Evolutionary conservation across 768 basidiomycete genomes (phyloP).

Genomic region (Dendrothele bispora): DNA sequence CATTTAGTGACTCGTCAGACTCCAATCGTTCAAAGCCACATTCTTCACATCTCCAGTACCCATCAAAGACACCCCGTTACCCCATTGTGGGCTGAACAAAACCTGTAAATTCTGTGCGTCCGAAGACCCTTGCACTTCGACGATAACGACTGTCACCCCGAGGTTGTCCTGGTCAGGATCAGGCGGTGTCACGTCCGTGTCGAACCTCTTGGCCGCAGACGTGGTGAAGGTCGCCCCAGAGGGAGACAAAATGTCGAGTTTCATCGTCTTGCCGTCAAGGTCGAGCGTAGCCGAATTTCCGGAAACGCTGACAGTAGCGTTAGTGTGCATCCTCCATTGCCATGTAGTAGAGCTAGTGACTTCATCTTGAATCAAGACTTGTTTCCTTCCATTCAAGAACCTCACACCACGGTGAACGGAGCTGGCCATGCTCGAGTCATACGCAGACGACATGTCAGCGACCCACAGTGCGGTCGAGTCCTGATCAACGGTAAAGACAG

Average conservation of each 20-base stretch:
- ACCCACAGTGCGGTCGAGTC: constrained; percentile 80
- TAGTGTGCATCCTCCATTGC: constrained; percentile 95
- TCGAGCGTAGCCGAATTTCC: constrained; percentile 74
- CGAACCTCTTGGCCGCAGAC: constrained; percentile 51
- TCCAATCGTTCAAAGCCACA: constrained; percentile 75
- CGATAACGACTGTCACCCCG: constrained; percentile 77
- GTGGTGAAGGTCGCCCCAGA: constrained; percentile 64
- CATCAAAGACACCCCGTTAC: constrained; percentile 32
- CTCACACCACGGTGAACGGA: constrained; percentile 85
- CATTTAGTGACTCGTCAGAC: constrained; percentile 68
- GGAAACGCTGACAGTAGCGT: constrained; percentile 67
- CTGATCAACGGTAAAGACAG: constrained; percentile 60
- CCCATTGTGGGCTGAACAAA: constrained; percentile 92
- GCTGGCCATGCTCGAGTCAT: constrained; percentile 49
- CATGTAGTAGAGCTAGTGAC: constrained; percentile 58
- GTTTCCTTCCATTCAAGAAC: constrained; percentile 75
- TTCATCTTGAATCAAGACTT: constrained; percentile 93
- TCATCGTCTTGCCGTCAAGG: constrained; percentile 67
- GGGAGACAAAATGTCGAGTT: constrained; percentile 65
- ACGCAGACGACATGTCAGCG: constrained; percentile 77
- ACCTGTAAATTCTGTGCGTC: constrained; percentile 79
- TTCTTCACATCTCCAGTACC: constrained; percentile 17
- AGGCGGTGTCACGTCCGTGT: constrained; percentile 60
- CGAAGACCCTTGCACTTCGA: constrained; percentile 61
- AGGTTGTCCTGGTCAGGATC: constrained; percentile 71